Evolutionary conservation across 78 protist genomes (phyloP), one percentile per base, ranked within the genome.

Genomic region (Salpingoeca rosetta): DNA sequence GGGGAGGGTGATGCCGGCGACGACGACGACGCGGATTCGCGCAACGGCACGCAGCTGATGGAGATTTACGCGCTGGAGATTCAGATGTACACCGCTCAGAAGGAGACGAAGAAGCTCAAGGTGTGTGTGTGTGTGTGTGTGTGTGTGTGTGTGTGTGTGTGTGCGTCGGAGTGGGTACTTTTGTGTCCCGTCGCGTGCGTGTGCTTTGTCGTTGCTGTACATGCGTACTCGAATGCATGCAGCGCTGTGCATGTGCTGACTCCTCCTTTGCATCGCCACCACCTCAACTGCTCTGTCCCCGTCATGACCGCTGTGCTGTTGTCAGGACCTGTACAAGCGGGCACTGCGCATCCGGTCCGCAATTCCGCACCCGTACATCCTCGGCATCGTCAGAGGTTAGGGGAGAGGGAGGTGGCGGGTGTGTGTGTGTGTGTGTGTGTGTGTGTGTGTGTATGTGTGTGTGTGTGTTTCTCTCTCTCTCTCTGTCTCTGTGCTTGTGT

Each of bases 41-140:
- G 85, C 78, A 94, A 92, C 85, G 92, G 92, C 84, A 87, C 94
- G 36, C 97, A 96, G 92, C 88, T 96, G 38, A 90, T 96, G 39
- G 98, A 96, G 79, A 84, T 95, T 38, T 94, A 92, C 92, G 98
- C 98, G 2, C 88, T 97, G 51, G 98, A 97, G 82, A 97, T 97
- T 83, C 98, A 95, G 89, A 88, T 95, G 95, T 86, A 94, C 88
- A 95, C 96, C 11, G 96, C 44, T 37, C 88, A 89, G 44, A 87
- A 92, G 84, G 83, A 96, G 90, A 87, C 76, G 85, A 95, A 96
- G 90, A 83, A 85, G 83, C 92, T 96, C 80, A 88, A 90, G 88
- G 91, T 84, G 40, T 39, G 36, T 3, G 39, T 72, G 37, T 37
- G 10, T 12, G 43, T 80, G 0, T 1, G 26, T 44, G 26, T 11